Percentiles rank a stretch among this genome's conserved stretches.
phyloP scores from a whole-genome alignment of 2,329 filamentous ascomycete species.

The Beauveria asiatica region DNA sequence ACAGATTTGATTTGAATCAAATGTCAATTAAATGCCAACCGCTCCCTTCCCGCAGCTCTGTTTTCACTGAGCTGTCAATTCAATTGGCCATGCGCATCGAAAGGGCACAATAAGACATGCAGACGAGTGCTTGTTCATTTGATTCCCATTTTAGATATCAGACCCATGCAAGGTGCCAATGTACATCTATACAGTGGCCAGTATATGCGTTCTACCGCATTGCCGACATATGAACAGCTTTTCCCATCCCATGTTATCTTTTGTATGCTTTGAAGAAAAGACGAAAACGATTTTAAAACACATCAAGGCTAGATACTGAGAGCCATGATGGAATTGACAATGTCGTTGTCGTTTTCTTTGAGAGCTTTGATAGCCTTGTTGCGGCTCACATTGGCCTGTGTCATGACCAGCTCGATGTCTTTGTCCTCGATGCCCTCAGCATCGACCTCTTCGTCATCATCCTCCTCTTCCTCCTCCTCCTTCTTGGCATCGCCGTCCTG shows the following conservation, averaged over 20 bases:
- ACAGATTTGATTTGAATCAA: no score
- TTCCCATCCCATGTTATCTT: slow-evolving; percentile 9
- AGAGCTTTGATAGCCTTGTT: slow-evolving; percentile 99
- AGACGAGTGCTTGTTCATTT: slow-evolving; percentile 4
- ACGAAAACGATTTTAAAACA: slow-evolving; percentile 14
- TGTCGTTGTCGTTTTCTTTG: slow-evolving; percentile 99
- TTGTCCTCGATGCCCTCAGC: slow-evolving; percentile 93
- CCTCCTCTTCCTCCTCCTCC: slow-evolving; percentile 67
- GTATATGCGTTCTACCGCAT: slow-evolving; percentile 9
- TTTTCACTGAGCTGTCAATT: no score
- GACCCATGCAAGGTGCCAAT: neutral
- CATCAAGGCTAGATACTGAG: slow-evolving; percentile 59
- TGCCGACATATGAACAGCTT: slow-evolving; percentile 11
- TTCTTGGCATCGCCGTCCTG: slow-evolving; percentile 60
- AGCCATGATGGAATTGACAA: slow-evolving; percentile 99
- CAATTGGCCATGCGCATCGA: neutral
- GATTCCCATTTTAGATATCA: slow-evolving; percentile 11
- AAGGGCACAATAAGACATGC: neutral
- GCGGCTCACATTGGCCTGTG: slow-evolving; percentile 89
- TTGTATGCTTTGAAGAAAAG: slow-evolving; percentile 5
- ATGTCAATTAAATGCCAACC: no score
- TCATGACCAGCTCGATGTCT: slow-evolving; percentile 99
- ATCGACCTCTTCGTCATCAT: slow-evolving; percentile 93
- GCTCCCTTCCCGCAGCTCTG: neutral
- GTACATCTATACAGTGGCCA: slow-evolving; percentile 7